Evolutionary conservation across 495 filamentous ascomycete species (phyloP).

Genomic region (Aspergillus carlsbadensis): DNA sequence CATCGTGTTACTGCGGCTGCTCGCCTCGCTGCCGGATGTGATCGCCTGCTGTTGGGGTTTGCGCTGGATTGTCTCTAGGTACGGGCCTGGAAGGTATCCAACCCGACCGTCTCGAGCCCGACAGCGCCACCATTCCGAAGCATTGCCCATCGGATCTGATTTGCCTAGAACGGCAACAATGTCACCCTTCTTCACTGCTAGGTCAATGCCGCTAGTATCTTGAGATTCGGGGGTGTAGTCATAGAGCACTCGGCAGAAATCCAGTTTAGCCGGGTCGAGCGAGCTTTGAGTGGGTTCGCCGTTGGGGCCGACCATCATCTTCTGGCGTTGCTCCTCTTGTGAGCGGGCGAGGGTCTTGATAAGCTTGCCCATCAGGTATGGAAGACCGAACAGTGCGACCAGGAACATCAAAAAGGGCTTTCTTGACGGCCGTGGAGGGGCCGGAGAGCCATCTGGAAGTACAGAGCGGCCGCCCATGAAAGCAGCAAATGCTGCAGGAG

Average conservation of each 20-base stretch:
- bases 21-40: conserved; percentile 43
- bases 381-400: conserved; percentile 88
- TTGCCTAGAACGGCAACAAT: conserved; percentile 93
- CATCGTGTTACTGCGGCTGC: conserved; percentile 55
- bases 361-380: conserved; percentile 92
- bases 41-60: conserved; percentile 59
- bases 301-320: conserved; percentile 50
- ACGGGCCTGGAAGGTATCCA: conserved; percentile 86
- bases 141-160: conserved; percentile 86
- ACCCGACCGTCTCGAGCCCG: conserved; percentile 86
- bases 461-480: conserved; percentile 61
- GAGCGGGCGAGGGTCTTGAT: conserved; percentile 79
- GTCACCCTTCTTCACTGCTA: conserved; percentile 92
- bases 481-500: conserved; percentile 81
- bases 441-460: conserved; percentile 55
- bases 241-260: conserved; percentile 92
- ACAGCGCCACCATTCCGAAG: conserved; percentile 96
- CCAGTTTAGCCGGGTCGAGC: conserved; percentile 82
- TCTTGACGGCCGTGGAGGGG: conserved; percentile 71
- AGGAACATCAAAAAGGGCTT: conserved; percentile 97
- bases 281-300: conserved; percentile 43
- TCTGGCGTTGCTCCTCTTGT: conserved; percentile 74
- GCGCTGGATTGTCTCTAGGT: conserved; percentile 79
- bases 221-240: conserved; percentile 81
- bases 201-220: conserved; percentile 72